Base-by-base conservation (phyloP, 805 yeast species). In the Phaffomyces opuntiae region DNA sequence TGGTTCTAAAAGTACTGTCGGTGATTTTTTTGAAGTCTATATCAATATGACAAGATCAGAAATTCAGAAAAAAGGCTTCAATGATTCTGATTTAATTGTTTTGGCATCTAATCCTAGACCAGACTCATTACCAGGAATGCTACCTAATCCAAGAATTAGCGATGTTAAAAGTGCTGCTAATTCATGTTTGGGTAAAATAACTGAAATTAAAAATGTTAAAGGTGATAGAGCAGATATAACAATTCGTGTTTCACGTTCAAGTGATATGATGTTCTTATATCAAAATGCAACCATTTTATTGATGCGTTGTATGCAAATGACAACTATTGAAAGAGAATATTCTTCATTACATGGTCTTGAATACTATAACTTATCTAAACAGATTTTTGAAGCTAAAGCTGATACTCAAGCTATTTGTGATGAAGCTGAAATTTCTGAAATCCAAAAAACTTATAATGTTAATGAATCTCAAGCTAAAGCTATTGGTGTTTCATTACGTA, bases 391-490 rank as follows among this genome's bases (percentile, higher is more conserved):
- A 9, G 97, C 95, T 0, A 62, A 64, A 38, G 89, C 96, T 0
- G 68, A 77, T 2, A 52, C 56, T 3, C 72, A 79, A 1, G 53
- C 56, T 1, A 52, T 49, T 1, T 55, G 74, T 9, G 45, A 69
- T 0, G 49, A 60, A 1, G 43, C 52, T 0, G 73, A 72, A 17
- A 59, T 80, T 7, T 53, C 59, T 1, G 56, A 63, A 19, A 72
- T 83, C 44, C 74, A 75, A 46, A 54, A 56, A 6, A 59, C 70
- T 9, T 83, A 79, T 53, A 69, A 74, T 19, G 84, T 90, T 34
- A 93, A 95, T 65, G 73, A 75, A 26, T 91, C 99, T 0, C 99
- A 93, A 65, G 98, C 98, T 0, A 72, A 67, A 29, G 99, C 99
- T 0, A 87, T 93, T 48, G 72, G 82, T 12, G 87, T 88, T 1